phyloP scores from a whole-genome alignment of 1,139 yeast species.

The Lodderomyces theae region DNA sequence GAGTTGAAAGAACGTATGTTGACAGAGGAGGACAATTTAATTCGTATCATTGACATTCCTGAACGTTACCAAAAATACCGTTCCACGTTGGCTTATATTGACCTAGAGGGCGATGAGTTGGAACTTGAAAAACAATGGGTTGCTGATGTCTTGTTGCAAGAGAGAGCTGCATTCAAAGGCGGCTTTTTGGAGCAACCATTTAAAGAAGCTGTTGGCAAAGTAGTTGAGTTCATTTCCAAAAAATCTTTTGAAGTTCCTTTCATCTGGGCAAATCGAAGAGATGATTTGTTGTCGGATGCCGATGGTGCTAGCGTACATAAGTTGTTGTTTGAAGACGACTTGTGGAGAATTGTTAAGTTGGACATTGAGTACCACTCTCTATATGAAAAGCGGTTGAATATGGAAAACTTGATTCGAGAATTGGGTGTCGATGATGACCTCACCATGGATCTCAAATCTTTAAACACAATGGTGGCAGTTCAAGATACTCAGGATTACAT shows the following conservation, averaged over 20 bases:
- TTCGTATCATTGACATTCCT: constrained; percentile 85
- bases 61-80: constrained; percentile 87
- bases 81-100: constrained; percentile 59
- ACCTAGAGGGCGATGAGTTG: constrained; percentile 66
- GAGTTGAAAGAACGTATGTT: constrained; percentile 88
- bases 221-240: constrained; percentile 72
- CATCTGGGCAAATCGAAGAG: constrained; percentile 93
- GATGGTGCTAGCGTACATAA: constrained; percentile 52
- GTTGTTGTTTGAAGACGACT: constrained; percentile 73
- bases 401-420: constrained; percentile 55
- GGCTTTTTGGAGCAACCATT: constrained; percentile 57
- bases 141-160: constrained; percentile 52
- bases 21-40: constrained; percentile 87
- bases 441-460: constrained; percentile 54
- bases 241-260: constrained; percentile 93
- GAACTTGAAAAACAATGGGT: constrained; percentile 79
- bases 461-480: constrained; percentile 69
- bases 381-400: constrained; percentile 68
- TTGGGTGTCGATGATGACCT: constrained; percentile 57
- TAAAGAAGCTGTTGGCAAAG: constrained; percentile 67
- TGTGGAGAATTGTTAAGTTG: constrained; percentile 85
- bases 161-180: constrained; percentile 40
- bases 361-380: constrained; percentile 90
- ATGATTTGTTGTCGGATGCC: constrained; percentile 61
- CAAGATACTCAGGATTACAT: constrained; percentile 88